Evolutionary conservation across 2,329 filamentous ascomycete species (phyloP), one percentile per base, ranked within the genome.

Genomic region (Phaeosphaeriaceae sp.): DNA sequence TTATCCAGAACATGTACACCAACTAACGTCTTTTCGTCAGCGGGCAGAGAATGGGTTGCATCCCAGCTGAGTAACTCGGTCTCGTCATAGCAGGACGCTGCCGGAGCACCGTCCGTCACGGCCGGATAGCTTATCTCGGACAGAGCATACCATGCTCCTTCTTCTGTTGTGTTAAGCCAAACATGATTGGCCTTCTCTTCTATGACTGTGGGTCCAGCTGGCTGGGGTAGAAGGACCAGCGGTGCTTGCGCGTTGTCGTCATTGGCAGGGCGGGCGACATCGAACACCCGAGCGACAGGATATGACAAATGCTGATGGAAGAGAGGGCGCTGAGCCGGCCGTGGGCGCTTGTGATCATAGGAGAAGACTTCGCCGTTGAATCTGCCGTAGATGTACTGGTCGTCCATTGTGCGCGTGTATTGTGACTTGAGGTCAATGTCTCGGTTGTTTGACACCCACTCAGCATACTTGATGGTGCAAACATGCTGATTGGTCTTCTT

Each of bases 61-160:
- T 72, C 73, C 67, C 69, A 75, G 46, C 62, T 64, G 22, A 69
- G 48, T 21, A 70, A 42, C 15, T 70, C 64, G 17, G 66, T 65
- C 40, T 70, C 65, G 21, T 82, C 81, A 63, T 88, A 87, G 70
- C 84, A 87, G 53, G 82, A 77, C 9, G 88, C 87, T 61, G 81
- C 78, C 22, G 82, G 80, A 4, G 87, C 88, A 42, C 84, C 89
- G 53, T 92, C 87, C 21, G 93, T 89, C 25, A 97, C 92, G 10
- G 94, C 84, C 3, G 95, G 95, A 68, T 97, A 98, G 9, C 88
- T 88, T 42, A 84, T 85, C 57, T 96, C 94, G 1, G 94, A 97
- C 79, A 98, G 85, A 31, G 93, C 95, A 76, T 94, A 99, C 93
- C 94, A 98, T 60, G 91, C 91, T 27, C 93, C 94, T n/a, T 84